These are phyloP conservation scores for Pittosporum tobira DNA, from an alignment of 129 eudicot genomes.

Conservation along the genomic window DNA sequence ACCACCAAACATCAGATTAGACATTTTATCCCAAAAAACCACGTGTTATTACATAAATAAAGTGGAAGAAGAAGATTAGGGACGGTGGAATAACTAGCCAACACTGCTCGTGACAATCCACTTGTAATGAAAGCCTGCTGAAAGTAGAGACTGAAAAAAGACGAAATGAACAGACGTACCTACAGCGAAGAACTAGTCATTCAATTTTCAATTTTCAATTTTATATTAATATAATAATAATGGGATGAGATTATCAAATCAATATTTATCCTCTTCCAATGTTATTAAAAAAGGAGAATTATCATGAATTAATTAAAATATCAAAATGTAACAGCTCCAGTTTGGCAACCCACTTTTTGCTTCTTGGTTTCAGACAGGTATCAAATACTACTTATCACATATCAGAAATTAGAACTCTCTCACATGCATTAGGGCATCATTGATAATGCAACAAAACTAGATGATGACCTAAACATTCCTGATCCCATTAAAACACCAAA, in stretches of 20 bases:
- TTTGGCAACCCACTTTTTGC: conserved; percentile 29
- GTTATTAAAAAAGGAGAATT: too few relatives aligned
- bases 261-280: too few relatives aligned
- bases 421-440: background rate
- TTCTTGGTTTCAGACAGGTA: conserved; percentile 30
- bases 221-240: too few relatives aligned
- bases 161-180: background rate
- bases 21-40: background rate
- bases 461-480: too few relatives aligned
- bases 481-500: background rate
- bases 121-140: background rate
- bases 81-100: background rate
- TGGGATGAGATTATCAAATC: too few relatives aligned
- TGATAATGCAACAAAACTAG: background rate
- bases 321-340: conserved; percentile 11
- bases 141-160: conserved; percentile 7
- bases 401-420: background rate
- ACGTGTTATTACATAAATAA: too few relatives aligned
- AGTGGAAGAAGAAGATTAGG: background rate
- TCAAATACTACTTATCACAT: conserved; percentile 2
- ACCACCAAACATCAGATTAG: background rate
- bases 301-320: conserved; percentile 5
- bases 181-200: too few relatives aligned
- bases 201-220: too few relatives aligned
- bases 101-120: background rate